Conservation (phyloP, 768 basidiomycete genomes). For the Scleroderma citrinum region DNA sequence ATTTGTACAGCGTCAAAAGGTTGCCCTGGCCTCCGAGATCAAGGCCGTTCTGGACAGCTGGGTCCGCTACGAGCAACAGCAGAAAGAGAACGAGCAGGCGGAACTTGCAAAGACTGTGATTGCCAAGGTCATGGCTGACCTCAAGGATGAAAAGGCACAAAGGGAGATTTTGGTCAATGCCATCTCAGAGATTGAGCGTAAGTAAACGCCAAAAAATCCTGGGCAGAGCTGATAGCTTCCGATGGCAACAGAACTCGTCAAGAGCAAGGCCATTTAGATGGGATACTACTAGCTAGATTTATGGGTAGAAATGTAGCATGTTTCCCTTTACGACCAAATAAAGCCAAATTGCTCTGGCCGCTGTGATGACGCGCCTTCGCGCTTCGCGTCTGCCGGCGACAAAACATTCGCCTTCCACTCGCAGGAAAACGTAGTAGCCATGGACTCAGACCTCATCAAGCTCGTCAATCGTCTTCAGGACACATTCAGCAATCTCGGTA, state of each 20-base stretch:
- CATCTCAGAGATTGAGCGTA: constrained; percentile 88
- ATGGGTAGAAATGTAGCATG: constrained; percentile 14
- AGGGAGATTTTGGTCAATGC: constrained; percentile 75
- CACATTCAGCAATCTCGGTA: constrained; percentile 83
- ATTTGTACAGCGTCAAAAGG: constrained; percentile 88
- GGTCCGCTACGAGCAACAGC: constrained; percentile 96
- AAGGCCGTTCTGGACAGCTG: constrained; percentile 95
- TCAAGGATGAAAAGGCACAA: constrained; percentile 88
- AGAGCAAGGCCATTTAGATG: constrained; percentile 83
- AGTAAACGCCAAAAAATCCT: constrained; percentile 37
- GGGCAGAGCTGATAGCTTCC: not conserved
- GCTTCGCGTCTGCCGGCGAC: constrained; percentile 14
- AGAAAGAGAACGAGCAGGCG: constrained; percentile 93
- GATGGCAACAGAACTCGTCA: constrained; percentile 68
- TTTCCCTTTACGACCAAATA: constrained; percentile 20
- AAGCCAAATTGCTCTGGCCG: constrained; percentile 1
- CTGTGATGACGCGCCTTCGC: constrained; percentile 29
- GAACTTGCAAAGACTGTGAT: constrained; percentile 87
- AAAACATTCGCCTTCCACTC: not conserved
- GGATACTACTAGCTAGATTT: constrained; percentile 20
- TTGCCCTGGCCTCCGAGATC: constrained; percentile 79
- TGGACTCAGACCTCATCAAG: constrained; percentile 93
- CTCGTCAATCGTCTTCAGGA: constrained; percentile 95
- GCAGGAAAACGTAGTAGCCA: constrained; percentile 26
- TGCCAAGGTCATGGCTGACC: constrained; percentile 74